These are phyloP conservation scores for Castanea crenata DNA, from an alignment of 306 rosid species.

Conservation along the genomic window DNA sequence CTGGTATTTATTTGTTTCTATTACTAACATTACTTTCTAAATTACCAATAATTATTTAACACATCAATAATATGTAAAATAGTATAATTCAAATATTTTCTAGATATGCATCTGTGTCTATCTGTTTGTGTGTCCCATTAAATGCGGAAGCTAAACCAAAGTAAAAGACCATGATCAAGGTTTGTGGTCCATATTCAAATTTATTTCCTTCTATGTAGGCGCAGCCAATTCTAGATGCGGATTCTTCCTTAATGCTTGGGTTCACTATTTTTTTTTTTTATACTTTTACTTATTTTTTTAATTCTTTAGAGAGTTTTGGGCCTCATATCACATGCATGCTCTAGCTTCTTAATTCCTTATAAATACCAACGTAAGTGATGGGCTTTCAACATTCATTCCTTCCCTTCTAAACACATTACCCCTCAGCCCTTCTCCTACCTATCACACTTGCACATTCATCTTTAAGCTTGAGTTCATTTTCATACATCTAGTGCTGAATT, in stretches of 20 bases:
- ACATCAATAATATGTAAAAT: too few species aligned
- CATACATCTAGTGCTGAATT: not conserved
- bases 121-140: too few species aligned
- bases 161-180: not conserved
- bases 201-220: not conserved
- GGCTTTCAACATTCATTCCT: not conserved
- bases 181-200: not conserved
- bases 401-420: not conserved
- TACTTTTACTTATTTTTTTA: too few species aligned
- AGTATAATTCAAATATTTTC: too few species aligned
- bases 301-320: not conserved
- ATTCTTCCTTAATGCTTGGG: conserved; percentile 21
- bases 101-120: too few species aligned
- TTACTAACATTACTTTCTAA: too few species aligned
- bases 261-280: not conserved
- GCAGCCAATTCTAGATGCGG: conserved; percentile 3
- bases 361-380: conserved; percentile 9
- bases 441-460: not conserved
- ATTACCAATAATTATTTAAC: too few species aligned
- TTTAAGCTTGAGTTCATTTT: conserved; percentile 3
- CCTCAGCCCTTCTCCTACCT: not conserved
- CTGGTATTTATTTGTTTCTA: too few species aligned
- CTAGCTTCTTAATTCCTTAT: not conserved
- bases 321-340: not conserved
- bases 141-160: not conserved